A percentile compares a stretch with the other conserved stretches of the same genome.
These are phyloP conservation scores for Acacia pycnantha DNA, from an alignment of 331 rosid genomes.

Conservation along the genomic window DNA sequence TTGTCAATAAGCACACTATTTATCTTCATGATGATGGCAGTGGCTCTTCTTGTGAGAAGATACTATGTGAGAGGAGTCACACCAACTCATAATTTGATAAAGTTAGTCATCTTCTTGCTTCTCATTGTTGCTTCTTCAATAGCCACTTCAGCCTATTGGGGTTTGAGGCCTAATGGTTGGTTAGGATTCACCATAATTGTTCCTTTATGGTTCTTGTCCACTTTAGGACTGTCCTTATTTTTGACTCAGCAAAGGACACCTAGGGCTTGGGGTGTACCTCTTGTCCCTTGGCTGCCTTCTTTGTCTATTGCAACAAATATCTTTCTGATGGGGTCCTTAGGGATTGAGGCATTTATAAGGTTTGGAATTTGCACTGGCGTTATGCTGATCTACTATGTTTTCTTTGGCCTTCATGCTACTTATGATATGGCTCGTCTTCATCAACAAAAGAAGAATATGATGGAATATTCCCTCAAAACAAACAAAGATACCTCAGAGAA, in stretches of 20 bases:
- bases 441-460: conserved; percentile 36
- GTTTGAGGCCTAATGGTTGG: conserved; percentile 57
- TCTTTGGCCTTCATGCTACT: conserved; percentile 78
- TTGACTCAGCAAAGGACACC: conserved; percentile 68
- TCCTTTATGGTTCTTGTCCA: conserved; percentile 71
- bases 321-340: conserved; percentile 77
- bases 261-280: conserved; percentile 77
- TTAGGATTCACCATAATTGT: conserved; percentile 49
- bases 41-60: conserved; percentile 76
- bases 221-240: conserved; percentile 50
- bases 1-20: conserved; percentile 74
- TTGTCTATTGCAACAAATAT: conserved; percentile 65
- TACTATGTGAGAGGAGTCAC: conserved; percentile 68
- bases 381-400: conserved; percentile 63
- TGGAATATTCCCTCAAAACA: not conserved
- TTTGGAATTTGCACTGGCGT: conserved; percentile 40
- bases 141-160: conserved; percentile 70
- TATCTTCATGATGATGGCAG: conserved; percentile 72
- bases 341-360: conserved; percentile 37
- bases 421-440: conserved; percentile 72
- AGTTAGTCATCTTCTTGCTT: conserved; percentile 43
- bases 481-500: conserved; percentile 7
- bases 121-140: conserved; percentile 65
- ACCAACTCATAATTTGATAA: conserved; percentile 32
- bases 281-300: conserved; percentile 86